Base-by-base conservation (phyloP, 2,329 filamentous ascomycete genomes). In the Macroventuria anomochaeta region DNA sequence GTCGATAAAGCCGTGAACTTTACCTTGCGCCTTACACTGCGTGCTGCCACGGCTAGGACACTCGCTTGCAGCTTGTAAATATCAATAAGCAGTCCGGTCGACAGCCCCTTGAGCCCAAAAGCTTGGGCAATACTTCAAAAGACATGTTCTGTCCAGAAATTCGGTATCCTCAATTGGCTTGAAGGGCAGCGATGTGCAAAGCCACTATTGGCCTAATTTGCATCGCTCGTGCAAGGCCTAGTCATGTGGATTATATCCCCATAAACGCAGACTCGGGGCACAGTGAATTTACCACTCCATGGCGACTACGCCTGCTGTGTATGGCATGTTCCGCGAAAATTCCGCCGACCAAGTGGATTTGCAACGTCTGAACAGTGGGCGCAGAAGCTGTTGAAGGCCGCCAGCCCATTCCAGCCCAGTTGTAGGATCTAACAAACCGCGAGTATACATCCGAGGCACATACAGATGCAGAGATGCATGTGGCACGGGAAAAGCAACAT, bases 151-250 rank as follows among this genome's bases (percentile, higher is more conserved):
- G 49, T 47, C 52, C 51, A 39, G 23, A 33, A 28, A 25, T 13
- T 15, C 20, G 26, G 18, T 20, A 31, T 21, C 11, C 36, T 25
- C 29, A 32, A 44, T 41, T 47, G 37, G 37, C 12, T 28, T 46
- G 31, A 37, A 32, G 29, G 23, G 50, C 39, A 42, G 43, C 48
- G 28, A 36, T 46, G 41, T 31, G 37, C 52, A 13, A 51, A 59
- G 55, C 62, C 60, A 60, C 57, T 60, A 64, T 62, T 57, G 58
- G 57, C 29, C 55, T 50, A 37, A 63, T 57, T 53, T 53, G 49
- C 58, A 32, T 43, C 51, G 28, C 47, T 50, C 44, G 25, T 39
- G 42, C 38, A 48, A 28, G 50, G 47, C 47, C 41, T 52, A 38
- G 42, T 46, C 38, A 41, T 34, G 46, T 57, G 42, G 33, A 44